A percentile compares a stretch with the other conserved stretches of the same genome.
phyloP scores from a whole-genome alignment of 2,329 filamentous ascomycete genomes.

The Magnaporthiopsis poae region DNA sequence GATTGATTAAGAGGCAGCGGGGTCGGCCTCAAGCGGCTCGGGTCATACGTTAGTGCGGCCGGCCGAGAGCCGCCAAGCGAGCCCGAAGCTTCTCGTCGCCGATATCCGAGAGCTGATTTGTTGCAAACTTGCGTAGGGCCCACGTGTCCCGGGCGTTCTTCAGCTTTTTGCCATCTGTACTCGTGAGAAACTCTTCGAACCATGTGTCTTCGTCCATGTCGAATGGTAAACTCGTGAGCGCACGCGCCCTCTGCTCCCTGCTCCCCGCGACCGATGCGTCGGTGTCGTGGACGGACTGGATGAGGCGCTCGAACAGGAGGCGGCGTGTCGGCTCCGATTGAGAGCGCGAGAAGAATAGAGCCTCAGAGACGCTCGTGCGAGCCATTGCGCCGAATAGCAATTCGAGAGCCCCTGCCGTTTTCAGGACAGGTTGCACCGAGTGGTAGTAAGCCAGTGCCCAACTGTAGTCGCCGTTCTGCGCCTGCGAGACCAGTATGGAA shows the following conservation, averaged over 20 bases:
- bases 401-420: slow-evolving; percentile 49
- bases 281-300: slow-evolving; percentile 43
- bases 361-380: slow-evolving; percentile 57
- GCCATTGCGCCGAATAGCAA: slow-evolving; percentile 62
- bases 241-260: slow-evolving; percentile 15
- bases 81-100: slow-evolving; percentile 25
- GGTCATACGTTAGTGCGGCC: neutral
- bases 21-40: too few species aligned
- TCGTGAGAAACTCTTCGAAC: slow-evolving; percentile 59
- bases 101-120: slow-evolving; percentile 46
- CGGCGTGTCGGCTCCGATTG: slow-evolving; percentile 53
- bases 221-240: slow-evolving; percentile 62
- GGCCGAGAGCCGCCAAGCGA: slow-evolving; percentile 1
- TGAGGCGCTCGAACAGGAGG: slow-evolving; percentile 56
- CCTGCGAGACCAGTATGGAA: slow-evolving; percentile 53
- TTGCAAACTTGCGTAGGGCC: slow-evolving; percentile 62
- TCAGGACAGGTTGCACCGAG: slow-evolving; percentile 63
- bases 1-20: neutral
- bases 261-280: slow-evolving; percentile 1
- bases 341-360: slow-evolving; percentile 61
- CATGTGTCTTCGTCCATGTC: slow-evolving; percentile 60
- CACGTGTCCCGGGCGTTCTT: slow-evolving; percentile 63
- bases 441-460: slow-evolving; percentile 72
- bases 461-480: slow-evolving; percentile 48
- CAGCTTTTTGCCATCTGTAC: slow-evolving; percentile 54